Base-by-base conservation (phyloP, 805 yeast genomes). In the Sporopachydermia lactativora region DNA sequence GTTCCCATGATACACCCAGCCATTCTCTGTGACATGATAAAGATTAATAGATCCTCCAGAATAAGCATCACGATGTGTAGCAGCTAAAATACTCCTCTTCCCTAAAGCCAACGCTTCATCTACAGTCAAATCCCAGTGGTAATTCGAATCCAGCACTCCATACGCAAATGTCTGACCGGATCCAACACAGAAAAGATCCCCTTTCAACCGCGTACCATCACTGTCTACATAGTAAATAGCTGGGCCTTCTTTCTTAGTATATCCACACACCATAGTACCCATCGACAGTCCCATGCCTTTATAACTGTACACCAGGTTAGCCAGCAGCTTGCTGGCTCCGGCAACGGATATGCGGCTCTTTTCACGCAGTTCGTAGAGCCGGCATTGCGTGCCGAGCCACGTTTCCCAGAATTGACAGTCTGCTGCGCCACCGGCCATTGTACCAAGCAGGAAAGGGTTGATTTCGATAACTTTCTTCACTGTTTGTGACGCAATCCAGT, bases 381-480 rank as follows among this genome's bases (percentile, higher is more conserved):
- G 71, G 66, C 97, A 89, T 64, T 92, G 96, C 14, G 95, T 68
- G 47, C 98, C 98, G 45, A 92, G 71, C 97, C 97, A 92, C 31
- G 96, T 84, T 65, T 92, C 97, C 98, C 98, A 92, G 63, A 70
- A 92, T 61, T 92, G 98, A 70, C 98, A 92, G 64, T 92, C 98
- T 19, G 97, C 97, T 39, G 98, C 98, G 67, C 97, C 97, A 64
- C 98, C 98, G 24, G 98, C 98, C 96, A 92, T 78, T 15, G 98
- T 92, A 49, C 98, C 98, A 52, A 92, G 70, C 48, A 92, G 64
- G 59, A 83, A 81, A 41, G 96, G 96, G 61, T 92, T 92, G 64
- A 92, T 92, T 61, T 89, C 89, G 53, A 92, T 86, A 42, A 92
- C 98, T 62, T 92, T 92, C 63, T 89, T 89, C 47, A 92, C 98